Evolutionary conservation across 306 rosid genomes (phyloP).

Genomic region (Vachellia pachyceras): DNA sequence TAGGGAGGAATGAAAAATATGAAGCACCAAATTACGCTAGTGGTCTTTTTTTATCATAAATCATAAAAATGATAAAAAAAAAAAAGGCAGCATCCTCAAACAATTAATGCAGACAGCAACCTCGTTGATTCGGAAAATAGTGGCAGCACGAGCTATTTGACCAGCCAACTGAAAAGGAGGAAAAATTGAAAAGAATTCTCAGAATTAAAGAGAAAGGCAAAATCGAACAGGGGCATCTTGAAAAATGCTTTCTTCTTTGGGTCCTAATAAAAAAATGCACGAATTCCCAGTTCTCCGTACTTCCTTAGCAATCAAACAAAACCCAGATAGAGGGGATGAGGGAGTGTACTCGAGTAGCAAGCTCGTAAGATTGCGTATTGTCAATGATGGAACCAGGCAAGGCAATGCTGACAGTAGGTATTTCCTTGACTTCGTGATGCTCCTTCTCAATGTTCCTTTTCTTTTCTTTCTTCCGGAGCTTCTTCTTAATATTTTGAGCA

Average conservation of each 20-base stretch:
- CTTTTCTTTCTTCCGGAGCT: constrained; percentile 50
- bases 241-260: background rate
- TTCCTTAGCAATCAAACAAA: constrained; percentile 14
- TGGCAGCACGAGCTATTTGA: constrained; percentile 95
- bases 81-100: background rate
- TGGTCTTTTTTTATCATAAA: background rate
- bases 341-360: constrained; percentile 76
- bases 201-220: constrained; percentile 4
- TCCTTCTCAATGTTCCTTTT: constrained; percentile 37
- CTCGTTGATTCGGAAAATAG: constrained; percentile 94
- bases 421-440: constrained; percentile 37
- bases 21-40: background rate
- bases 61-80: background rate
- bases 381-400: constrained; percentile 90
- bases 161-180: constrained; percentile 75
- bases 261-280: background rate
- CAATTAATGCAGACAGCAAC: constrained; percentile 43
- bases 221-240: background rate
- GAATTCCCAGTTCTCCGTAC: background rate
- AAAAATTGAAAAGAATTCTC: background rate
- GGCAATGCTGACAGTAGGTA: constrained; percentile 78
- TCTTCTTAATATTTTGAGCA: constrained; percentile 32
- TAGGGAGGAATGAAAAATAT: background rate
- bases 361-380: constrained; percentile 86
- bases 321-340: background rate